These are phyloP conservation scores for Luffa acutangula DNA, from an alignment of 306 rosid genomes.

Conservation along the genomic window DNA sequence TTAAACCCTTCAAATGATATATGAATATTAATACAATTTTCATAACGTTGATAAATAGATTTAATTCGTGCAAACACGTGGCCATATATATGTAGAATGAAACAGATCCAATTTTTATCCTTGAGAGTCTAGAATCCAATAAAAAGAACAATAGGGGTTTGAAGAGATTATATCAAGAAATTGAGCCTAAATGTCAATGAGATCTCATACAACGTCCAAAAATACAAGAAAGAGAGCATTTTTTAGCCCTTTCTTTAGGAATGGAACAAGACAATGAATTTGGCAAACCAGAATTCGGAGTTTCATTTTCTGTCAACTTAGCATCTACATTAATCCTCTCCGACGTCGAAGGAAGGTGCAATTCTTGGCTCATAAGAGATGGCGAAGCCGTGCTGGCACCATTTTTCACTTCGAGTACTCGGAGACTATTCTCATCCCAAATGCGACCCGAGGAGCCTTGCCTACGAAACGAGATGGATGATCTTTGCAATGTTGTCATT, in stretches of 20 bases:
- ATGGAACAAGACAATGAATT: constrained; percentile 14
- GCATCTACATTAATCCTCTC: constrained; percentile 6
- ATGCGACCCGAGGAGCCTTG: constrained; percentile 81
- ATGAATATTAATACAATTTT: not conserved
- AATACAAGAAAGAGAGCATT: constrained; percentile 22
- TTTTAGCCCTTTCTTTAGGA: constrained; percentile 16
- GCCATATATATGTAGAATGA: not conserved
- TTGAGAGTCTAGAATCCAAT: no score
- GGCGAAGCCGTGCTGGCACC: not conserved
- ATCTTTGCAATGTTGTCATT: constrained; percentile 53
- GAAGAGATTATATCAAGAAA: no score
- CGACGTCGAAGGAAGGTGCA: not conserved
- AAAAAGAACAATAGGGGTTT: no score
- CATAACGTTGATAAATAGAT: not conserved
- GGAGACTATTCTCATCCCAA: constrained; percentile 34
- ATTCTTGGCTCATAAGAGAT: not conserved
- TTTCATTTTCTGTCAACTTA: constrained; percentile 3
- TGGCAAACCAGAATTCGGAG: not conserved
- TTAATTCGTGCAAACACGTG: not conserved
- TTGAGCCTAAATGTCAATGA: constrained; percentile 4
- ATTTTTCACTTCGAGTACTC: constrained; percentile 12
- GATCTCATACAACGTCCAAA: constrained; percentile 41
- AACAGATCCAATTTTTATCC: no score
- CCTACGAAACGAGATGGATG: constrained; percentile 50
- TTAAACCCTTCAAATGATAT: not conserved